phyloP scores from a whole-genome alignment of 768 basidiomycete genomes.

The Pisolithus tinctorius region DNA sequence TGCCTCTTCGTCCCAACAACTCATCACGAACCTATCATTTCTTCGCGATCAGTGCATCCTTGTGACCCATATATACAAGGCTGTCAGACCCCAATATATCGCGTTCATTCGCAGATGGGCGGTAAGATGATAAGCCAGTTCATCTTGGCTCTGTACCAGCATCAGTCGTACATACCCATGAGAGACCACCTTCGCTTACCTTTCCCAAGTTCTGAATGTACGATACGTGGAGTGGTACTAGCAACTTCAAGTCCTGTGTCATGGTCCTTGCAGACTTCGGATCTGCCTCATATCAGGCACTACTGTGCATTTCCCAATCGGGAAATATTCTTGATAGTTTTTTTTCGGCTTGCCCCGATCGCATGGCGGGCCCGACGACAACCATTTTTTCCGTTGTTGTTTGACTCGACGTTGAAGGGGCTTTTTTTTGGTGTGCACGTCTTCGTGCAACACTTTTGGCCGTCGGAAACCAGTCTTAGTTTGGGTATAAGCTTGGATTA shows the following conservation, averaged over 20 bases:
- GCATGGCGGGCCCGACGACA: too few relatives aligned
- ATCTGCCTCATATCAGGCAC: too few relatives aligned
- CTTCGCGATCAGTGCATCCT: slow-evolving; percentile 71
- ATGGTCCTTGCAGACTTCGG: background rate
- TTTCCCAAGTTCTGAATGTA: slow-evolving; percentile 75
- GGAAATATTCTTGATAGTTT: too few relatives aligned
- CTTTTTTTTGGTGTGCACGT: too few relatives aligned
- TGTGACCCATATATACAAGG: slow-evolving; percentile 74
- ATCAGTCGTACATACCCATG: background rate
- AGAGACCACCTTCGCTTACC: slow-evolving; percentile 28
- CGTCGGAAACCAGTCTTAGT: too few relatives aligned
- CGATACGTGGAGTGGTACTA: slow-evolving; percentile 56
- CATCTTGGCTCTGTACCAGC: slow-evolving; percentile 61
- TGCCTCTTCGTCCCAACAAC: slow-evolving; percentile 90
- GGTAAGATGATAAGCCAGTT: slow-evolving; percentile 84
- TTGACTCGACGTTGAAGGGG: too few relatives aligned
- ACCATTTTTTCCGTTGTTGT: too few relatives aligned
- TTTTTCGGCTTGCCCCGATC: too few relatives aligned
- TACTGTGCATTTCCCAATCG: too few relatives aligned
- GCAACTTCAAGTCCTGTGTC: slow-evolving; percentile 19
- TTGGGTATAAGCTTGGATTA: too few relatives aligned
- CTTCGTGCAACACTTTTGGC: too few relatives aligned
- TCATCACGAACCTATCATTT: slow-evolving; percentile 87
- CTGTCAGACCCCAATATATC: slow-evolving; percentile 93
- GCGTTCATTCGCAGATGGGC: slow-evolving; percentile 93